Percentiles rank a stretch among this genome's conserved stretches.
Conservation (phyloP, 176 grass and related monocot species). For the Raddia guianensis region DNA sequence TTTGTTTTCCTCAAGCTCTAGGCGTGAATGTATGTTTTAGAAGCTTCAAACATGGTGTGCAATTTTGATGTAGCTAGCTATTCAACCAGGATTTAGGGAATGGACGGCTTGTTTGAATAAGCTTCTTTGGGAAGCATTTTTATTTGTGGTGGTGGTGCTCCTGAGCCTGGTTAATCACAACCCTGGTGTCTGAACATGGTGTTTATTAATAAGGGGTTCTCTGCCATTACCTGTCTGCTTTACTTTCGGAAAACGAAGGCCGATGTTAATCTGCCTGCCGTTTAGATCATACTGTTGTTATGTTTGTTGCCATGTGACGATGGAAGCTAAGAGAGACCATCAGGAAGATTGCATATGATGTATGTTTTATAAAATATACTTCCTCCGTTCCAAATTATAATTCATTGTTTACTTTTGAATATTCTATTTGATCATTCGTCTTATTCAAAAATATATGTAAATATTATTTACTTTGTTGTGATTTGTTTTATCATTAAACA, state of each 20-base stretch:
- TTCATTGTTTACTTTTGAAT: too few relatives aligned
- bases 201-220: slow-evolving; percentile 43
- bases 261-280: background rate
- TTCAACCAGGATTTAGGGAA: slow-evolving; percentile 36
- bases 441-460: too few relatives aligned
- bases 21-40: slow-evolving; percentile 33
- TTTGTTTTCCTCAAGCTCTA: slow-evolving; percentile 93
- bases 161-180: slow-evolving; percentile 17
- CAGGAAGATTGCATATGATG: background rate
- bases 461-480: too few relatives aligned
- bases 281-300: background rate
- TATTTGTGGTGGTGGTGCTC: background rate
- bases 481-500: too few relatives aligned
- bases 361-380: background rate
- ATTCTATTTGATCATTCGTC: too few relatives aligned
- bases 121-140: background rate
- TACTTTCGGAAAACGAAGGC: background rate
- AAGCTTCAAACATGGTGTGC: slow-evolving; percentile 36
- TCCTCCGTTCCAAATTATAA: too few relatives aligned
- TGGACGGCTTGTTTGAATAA: slow-evolving; percentile 42
- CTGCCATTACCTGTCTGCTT: background rate
- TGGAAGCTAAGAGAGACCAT: background rate
- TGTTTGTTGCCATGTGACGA: background rate
- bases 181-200: slow-evolving; percentile 5
- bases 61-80: slow-evolving; percentile 58